Conservation (phyloP, 192 early-diverging fungal species). For the Podila epigama region DNA sequence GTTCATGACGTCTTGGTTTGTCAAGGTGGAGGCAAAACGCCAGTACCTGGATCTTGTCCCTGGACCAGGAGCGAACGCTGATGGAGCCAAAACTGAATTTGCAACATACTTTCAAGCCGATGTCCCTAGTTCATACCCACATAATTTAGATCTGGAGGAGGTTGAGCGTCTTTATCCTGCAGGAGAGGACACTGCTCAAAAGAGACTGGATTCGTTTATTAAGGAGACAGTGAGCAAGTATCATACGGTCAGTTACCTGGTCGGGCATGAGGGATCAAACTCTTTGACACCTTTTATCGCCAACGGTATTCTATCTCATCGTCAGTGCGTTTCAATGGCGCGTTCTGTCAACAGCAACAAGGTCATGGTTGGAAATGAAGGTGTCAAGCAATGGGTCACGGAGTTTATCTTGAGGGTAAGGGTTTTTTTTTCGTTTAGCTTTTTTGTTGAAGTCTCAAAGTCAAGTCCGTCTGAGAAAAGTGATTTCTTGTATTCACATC, state of each 20-base stretch:
- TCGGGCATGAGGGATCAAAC: constrained; percentile 36
- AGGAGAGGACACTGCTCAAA: constrained; percentile 60
- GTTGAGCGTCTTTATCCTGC: constrained; percentile 52
- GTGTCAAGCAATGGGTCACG: constrained; percentile 63
- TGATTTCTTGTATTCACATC: too few relatives aligned
- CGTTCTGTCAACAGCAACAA: constrained; percentile 53
- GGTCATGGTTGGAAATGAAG: constrained; percentile 58
- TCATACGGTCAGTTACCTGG: constrained; percentile 53
- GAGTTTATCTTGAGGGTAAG: constrained; percentile 66
- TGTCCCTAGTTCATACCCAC: not conserved
- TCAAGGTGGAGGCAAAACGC: constrained; percentile 34
- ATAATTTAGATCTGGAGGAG: constrained; percentile 22
- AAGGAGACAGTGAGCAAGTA: constrained; percentile 43
- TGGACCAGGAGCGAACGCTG: constrained; percentile 17
- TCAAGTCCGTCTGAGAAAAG: too few relatives aligned
- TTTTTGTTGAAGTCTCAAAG: not conserved
- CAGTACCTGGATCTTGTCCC: constrained; percentile 1
- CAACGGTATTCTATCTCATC: constrained; percentile 57
- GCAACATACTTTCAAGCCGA: constrained; percentile 19
- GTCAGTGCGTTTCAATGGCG: constrained; percentile 61
- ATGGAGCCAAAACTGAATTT: constrained; percentile 21
- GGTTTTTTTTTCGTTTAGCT: not conserved
- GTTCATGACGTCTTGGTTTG: constrained; percentile 56
- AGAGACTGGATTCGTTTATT: constrained; percentile 50
- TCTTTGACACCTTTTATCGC: constrained; percentile 60